Conservation (phyloP, 176 grass and related monocot species). For the Zizania latifolia region DNA sequence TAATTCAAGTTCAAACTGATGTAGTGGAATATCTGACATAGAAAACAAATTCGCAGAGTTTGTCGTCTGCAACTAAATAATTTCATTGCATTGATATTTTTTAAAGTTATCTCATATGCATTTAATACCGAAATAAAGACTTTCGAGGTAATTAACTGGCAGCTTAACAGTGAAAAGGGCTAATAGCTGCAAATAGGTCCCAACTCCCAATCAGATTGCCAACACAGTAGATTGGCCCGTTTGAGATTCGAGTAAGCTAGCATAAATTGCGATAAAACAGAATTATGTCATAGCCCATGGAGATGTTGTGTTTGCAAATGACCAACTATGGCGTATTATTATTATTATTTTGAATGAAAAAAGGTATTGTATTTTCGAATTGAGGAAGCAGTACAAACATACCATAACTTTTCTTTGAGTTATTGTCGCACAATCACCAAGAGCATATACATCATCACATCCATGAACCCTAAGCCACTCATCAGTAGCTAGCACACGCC, state of each 20-base stretch:
- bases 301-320: not conserved
- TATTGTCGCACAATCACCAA: constrained; percentile 78
- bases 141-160: not conserved
- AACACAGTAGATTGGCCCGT: not conserved
- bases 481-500: constrained; percentile 67
- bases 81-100: not conserved
- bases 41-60: not conserved
- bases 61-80: not conserved
- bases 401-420: constrained; percentile 81
- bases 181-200: not conserved
- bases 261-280: not conserved
- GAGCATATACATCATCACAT: constrained; percentile 57
- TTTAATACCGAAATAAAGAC: not conserved
- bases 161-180: not conserved
- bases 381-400: constrained; percentile 23
- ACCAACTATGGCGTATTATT: not conserved
- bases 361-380: not conserved
- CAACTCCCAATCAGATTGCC: too few species aligned
- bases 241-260: not conserved
- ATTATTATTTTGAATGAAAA: not conserved
- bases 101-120: not conserved
- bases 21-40: not conserved
- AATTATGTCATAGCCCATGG: not conserved
- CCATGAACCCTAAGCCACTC: constrained; percentile 71
- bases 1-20: not conserved